Base-by-base conservation (phyloP, 352 stramenopile genomes). In the Globisporangium abappressorium region DNA sequence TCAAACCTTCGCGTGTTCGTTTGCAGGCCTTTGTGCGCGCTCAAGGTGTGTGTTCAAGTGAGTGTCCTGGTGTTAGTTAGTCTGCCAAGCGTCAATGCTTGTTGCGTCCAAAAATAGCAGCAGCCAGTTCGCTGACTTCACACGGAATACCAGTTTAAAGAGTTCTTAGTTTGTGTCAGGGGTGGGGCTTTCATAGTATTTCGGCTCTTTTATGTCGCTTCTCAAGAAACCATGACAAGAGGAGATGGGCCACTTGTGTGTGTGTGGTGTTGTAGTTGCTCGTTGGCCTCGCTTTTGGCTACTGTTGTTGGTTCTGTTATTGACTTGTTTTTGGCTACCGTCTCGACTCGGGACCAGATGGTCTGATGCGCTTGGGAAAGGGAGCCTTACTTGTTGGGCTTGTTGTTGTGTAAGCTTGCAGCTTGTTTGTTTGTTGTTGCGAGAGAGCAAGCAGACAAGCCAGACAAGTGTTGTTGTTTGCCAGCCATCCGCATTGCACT, bases 171-270 rank as follows among this genome's bases (percentile, higher is more conserved):
- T 26, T 26, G 26, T 26, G 54, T 38, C 34, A 59, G 54, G 34
- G 34, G 18, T 24, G 22, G 51, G 51, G 22, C 3, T 47, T 46
- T 46, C 14, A 15, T 56, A 14, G 5, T 41, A 30, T 24, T 24
- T 24, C 26, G 47, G 20, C n/a, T 26, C n/a, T 55, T 55, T 22
- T 55, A 8, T 12, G 8, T 26, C 24, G 20, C 12, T 7, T 43
- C 15, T 33, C 30, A 33, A 33, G 30, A 51, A 11, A 14, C 20
- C 18, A 34, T 59, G 28, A 26, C 18, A 4, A 22, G 12, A 7
- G 54, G 36, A 24, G 54, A 59, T 59, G 54, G 28, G 54, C 7
- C 53, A 58, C 22, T 36, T 43, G 51, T 33, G 51, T 11, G 47
- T 24, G 47, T 24, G 30, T 28, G 8, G 18, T 41, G 28, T 43